Evolutionary conservation across 2,329 filamentous ascomycete species (phyloP), one percentile per base, ranked within the genome.

Genomic region (Pyrenochaeta sp.): DNA sequence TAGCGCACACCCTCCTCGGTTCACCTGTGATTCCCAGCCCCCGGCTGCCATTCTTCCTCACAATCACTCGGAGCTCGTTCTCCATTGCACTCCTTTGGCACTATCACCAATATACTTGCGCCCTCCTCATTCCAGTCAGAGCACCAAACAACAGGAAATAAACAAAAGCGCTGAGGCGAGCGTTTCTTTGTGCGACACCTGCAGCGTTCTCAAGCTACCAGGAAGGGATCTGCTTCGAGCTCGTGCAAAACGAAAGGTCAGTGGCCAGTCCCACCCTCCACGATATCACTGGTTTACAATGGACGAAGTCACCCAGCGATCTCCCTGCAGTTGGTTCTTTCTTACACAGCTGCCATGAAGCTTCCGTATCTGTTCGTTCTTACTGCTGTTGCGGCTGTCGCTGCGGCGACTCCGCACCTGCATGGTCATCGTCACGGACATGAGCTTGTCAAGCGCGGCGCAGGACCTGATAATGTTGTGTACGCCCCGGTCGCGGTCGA

Each of bases 331-430:
- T 37, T 14, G 13, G 18, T 35, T 18, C 26, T 13, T 19, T 6
- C 23, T 22, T 26, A 42, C 50, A 41, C 50, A 46, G 24, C 35
- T 21, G 18, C 34, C 30, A 74, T 71, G 69, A 74, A 68, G 64
- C 52, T 68, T 41, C 48, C 65, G 31, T 51, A 63, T 31, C 58
- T 68, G 45, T 49, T 73, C 48, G 60, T 69, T 41, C 43, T 68
- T 34, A 67, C 71, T 45, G 66, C 62, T 26, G 58, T 81, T 41
- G 80, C 74, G 46, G 67, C 61, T 11, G 58, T 81, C 40, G 80
- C 75, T 44, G 76, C 77, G 36, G 86, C 86, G 20, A 79, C 85
- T 60, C 80, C 77, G 57, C 80, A 83, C 63, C 72, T 74, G 30
- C 84, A 87, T 67, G 72, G 75, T 67, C 78, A 78, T 60, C 84